These are phyloP conservation scores for Ceratocystis destructans DNA, from an alignment of 2,329 filamentous ascomycete genomes.

Conservation along the genomic window DNA sequence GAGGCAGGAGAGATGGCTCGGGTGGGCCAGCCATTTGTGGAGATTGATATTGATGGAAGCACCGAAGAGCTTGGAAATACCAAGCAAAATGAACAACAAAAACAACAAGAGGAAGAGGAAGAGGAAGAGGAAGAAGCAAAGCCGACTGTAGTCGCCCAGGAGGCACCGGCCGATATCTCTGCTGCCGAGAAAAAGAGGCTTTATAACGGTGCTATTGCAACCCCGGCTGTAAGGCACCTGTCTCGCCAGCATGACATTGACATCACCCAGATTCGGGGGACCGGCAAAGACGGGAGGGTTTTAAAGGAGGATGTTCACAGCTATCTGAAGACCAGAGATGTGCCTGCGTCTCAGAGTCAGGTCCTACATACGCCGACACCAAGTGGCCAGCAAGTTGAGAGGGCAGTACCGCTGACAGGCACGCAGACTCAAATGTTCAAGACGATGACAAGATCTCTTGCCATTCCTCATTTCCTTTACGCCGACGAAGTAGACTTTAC, in stretches of 20 bases:
- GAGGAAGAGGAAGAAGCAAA: constrained; percentile 10
- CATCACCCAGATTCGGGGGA: constrained; percentile 66
- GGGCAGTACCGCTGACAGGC: constrained; percentile 53
- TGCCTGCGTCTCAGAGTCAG: constrained; percentile 19
- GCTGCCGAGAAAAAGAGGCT: constrained; percentile 30
- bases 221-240: constrained; percentile 80
- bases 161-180: constrained; percentile 25
- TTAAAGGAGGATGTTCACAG: constrained; percentile 81
- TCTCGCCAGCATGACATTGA: constrained; percentile 66
- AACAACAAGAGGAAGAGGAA: constrained; percentile 2
- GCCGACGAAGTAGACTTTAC: constrained; percentile 80
- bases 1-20: constrained; percentile 92
- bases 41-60: constrained; percentile 81
- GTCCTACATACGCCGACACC: constrained; percentile 24
- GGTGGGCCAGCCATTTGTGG: constrained; percentile 85
- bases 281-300: constrained; percentile 81
- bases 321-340: constrained; percentile 44
- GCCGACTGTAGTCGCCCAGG: constrained; percentile 20
- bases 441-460: constrained; percentile 81
- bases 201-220: constrained; percentile 64
- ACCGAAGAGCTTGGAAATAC: constrained; percentile 27
- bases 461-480: constrained; percentile 91
- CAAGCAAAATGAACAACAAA: background rate
- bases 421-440: constrained; percentile 95
- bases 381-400: constrained; percentile 49